Evolutionary conservation across 2,329 filamentous ascomycete genomes (phyloP).

Genomic region (Pseudopithomyces maydicus): DNA sequence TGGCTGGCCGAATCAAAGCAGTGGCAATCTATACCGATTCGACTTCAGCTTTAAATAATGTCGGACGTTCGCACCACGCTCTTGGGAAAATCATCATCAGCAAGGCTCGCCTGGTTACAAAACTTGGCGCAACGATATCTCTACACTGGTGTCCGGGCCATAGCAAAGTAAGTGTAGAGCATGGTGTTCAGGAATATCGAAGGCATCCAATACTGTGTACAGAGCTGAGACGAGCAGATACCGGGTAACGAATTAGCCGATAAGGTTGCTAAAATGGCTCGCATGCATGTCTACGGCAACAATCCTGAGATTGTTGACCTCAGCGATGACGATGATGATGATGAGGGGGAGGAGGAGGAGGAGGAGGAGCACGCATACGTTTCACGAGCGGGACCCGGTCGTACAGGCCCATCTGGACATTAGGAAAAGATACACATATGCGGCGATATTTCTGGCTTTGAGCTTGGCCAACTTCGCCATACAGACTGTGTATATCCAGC

Average conservation of each 20-base stretch:
- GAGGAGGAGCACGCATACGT: constrained; percentile 65
- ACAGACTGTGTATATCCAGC: constrained; percentile 94
- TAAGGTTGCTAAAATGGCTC: constrained; percentile 3
- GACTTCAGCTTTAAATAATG: background rate
- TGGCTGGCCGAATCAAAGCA: background rate
- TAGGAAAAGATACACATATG: constrained; percentile 83
- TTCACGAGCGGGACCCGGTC: constrained; percentile 79
- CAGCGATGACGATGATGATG: constrained; percentile 8
- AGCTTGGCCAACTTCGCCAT: constrained; percentile 88
- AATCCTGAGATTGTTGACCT: constrained; percentile 11
- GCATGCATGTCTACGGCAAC: background rate
- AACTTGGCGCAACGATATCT: background rate
- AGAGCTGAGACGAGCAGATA: constrained; percentile 7
- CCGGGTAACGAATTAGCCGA: constrained; percentile 19
- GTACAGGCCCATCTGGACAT: constrained; percentile 68
- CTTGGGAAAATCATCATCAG: background rate
- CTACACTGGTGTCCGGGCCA: constrained; percentile 19
- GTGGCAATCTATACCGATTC: constrained; percentile 17
- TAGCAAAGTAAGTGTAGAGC: constrained; percentile 8
- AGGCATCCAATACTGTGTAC: background rate
- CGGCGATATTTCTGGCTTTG: constrained; percentile 79
- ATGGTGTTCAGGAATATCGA: background rate
- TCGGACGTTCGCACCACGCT: background rate
- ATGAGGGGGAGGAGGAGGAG: background rate
- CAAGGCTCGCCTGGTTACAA: constrained; percentile 1